A percentile compares a stretch with the other conserved stretches of the same genome.
These are phyloP conservation scores for Colletotrichum plurivorum DNA, from an alignment of 2,329 filamentous ascomycete species.

Conservation along the genomic window DNA sequence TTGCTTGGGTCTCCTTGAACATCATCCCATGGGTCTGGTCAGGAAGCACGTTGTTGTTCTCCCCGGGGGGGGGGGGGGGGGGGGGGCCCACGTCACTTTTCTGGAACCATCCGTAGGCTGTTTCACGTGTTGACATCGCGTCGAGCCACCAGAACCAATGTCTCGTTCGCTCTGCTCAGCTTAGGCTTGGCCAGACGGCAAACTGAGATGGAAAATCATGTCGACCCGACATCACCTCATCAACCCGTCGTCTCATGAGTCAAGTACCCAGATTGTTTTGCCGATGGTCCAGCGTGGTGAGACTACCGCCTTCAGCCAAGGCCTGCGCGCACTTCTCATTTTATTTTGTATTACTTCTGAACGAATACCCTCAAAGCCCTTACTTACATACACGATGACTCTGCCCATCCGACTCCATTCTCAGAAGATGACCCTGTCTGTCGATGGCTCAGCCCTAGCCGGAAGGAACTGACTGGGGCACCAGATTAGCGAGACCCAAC, in stretches of 20 bases:
- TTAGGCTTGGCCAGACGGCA: background rate
- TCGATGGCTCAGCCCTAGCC: background rate
- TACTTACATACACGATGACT: background rate
- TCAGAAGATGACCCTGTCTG: background rate
- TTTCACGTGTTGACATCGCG: background rate
- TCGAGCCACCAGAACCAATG: background rate
- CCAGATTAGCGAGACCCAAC: background rate
- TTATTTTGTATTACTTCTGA: no score
- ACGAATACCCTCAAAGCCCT: no score
- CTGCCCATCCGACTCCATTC: background rate
- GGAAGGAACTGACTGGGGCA: background rate
- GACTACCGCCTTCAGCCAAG: no score
- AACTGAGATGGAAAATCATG: background rate
- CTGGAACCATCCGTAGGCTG: slow-evolving; percentile 15
- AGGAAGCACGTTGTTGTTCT: slow-evolving; percentile 1
- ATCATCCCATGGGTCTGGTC: slow-evolving; percentile 11
- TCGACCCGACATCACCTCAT: background rate
- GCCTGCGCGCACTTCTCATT: no score
- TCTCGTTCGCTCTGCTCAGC: background rate
- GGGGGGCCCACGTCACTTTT: slow-evolving; percentile 8
- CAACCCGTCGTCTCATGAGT: background rate
- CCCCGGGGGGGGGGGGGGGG: no score
- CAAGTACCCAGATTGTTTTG: background rate
- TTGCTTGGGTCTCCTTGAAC: slow-evolving; percentile 24
- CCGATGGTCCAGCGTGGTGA: background rate